Percentiles rank a stretch among this genome's conserved stretches.
These are phyloP conservation scores for Chlamydomonas asymmetrica DNA, from an alignment of 139 green algal genomes.

Conservation along the genomic window DNA sequence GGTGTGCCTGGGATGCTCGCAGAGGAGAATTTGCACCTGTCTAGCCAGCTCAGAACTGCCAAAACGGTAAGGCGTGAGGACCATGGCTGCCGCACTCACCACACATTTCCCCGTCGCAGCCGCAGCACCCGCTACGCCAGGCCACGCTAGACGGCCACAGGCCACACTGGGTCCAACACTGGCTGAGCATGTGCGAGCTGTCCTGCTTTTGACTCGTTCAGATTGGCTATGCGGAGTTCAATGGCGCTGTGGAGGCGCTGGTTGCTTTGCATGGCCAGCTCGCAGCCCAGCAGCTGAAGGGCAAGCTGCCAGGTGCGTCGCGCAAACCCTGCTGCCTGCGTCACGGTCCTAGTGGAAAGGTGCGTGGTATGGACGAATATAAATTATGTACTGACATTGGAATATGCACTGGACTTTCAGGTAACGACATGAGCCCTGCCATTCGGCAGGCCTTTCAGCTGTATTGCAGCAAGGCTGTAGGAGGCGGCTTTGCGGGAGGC, in stretches of 20 bases:
- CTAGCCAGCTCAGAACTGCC: not conserved
- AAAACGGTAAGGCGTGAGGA: too few relatives aligned
- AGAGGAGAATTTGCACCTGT: too few relatives aligned
- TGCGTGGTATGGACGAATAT: too few relatives aligned
- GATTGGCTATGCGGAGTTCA: slow-evolving; percentile 28
- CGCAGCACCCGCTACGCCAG: not conserved
- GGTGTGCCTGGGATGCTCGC: too few relatives aligned
- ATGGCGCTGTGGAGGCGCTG: slow-evolving; percentile 18
- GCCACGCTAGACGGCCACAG: not conserved
- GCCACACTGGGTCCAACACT: not conserved
- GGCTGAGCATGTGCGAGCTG: not conserved
- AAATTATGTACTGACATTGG: too few relatives aligned
- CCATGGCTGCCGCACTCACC: too few relatives aligned
- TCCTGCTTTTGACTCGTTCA: not conserved
- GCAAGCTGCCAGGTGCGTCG: too few relatives aligned
- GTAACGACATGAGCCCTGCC: slow-evolving; percentile 19
- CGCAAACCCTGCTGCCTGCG: too few relatives aligned
- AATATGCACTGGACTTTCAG: too few relatives aligned
- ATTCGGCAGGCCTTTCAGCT: slow-evolving; percentile 12
- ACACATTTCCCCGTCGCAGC: too few relatives aligned
- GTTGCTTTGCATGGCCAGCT: slow-evolving; percentile 21
- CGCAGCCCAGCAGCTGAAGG: slow-evolving; percentile 18
- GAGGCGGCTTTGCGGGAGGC: slow-evolving; percentile 27
- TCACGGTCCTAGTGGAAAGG: too few relatives aligned
- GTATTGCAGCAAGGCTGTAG: slow-evolving; percentile 20